A percentile compares a stretch with the other conserved stretches of the same genome.
These are phyloP conservation scores for Saccharomyces mikatae DNA, from an alignment of 805 yeast species.

Conservation along the genomic window DNA sequence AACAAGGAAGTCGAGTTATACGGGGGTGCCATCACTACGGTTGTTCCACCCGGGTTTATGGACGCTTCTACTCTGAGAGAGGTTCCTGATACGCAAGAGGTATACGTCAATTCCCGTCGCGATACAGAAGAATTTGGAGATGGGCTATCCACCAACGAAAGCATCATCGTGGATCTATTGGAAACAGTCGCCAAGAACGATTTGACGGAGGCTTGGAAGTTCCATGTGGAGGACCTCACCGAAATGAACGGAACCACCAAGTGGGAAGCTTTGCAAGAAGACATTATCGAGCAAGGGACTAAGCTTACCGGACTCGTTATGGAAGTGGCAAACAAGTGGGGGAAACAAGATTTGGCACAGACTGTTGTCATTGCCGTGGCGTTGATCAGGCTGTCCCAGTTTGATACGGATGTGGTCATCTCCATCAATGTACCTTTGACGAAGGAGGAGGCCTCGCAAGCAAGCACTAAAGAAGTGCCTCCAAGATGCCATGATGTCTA, in stretches of 20 bases:
- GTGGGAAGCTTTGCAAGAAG: slow-evolving; percentile 25
- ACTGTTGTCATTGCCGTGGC: slow-evolving; percentile 48
- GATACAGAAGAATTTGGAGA: slow-evolving; percentile 28
- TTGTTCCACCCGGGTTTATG: slow-evolving; percentile 49
- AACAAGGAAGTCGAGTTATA: slow-evolving; percentile 37
- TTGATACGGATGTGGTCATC: slow-evolving; percentile 52
- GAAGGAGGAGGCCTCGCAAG: background rate
- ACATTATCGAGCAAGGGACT: slow-evolving; percentile 6
- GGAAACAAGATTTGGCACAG: slow-evolving; percentile 30
- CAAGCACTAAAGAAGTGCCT: background rate
- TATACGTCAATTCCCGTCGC: slow-evolving; percentile 47
- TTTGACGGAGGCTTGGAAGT: slow-evolving; percentile 37
- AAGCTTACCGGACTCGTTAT: slow-evolving; percentile 31
- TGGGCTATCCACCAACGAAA: slow-evolving; percentile 39
- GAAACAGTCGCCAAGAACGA: slow-evolving; percentile 40
- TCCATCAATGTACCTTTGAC: slow-evolving; percentile 52
- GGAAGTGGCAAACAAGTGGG: slow-evolving; percentile 48
- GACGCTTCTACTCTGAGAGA: slow-evolving; percentile 78
- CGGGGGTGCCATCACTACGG: slow-evolving; percentile 73
- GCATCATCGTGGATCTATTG: slow-evolving; percentile 57
- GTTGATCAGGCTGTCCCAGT: slow-evolving; percentile 43
- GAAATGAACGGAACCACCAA: slow-evolving; percentile 34
- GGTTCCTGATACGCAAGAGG: slow-evolving; percentile 92
- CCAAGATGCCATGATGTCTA: slow-evolving; percentile 12
- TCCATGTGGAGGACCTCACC: slow-evolving; percentile 51